These are phyloP conservation scores for Nasturtium officinale DNA, from an alignment of 345 rosid genomes.

Conservation along the genomic window DNA sequence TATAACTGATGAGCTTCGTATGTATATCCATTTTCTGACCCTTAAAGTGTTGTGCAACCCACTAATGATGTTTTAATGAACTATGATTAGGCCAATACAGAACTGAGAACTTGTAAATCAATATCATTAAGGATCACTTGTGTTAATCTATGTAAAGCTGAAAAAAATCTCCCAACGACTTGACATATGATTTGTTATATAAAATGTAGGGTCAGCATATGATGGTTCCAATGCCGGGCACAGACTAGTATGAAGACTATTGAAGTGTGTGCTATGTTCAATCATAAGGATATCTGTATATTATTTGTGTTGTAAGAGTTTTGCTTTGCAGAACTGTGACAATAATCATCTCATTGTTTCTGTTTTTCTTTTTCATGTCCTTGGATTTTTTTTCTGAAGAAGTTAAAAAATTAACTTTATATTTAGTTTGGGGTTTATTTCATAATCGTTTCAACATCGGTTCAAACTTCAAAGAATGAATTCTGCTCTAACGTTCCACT, in stretches of 20 bases:
- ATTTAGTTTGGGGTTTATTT: constrained; percentile 21
- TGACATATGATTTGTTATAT: neutral
- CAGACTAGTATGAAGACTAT: constrained; percentile 46
- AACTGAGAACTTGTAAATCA: neutral
- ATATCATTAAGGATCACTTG: neutral
- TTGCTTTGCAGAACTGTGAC: constrained; percentile 29
- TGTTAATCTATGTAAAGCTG: neutral
- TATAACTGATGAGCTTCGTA: neutral
- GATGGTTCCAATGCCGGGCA: constrained; percentile 68
- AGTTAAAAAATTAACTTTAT: constrained; percentile 2
- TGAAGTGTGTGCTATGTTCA: constrained; percentile 6
- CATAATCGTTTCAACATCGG: neutral
- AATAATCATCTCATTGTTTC: constrained; percentile 18
- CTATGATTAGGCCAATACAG: constrained; percentile 3
- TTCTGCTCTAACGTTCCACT: neutral
- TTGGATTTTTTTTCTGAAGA: constrained; percentile 29
- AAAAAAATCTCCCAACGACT: neutral
- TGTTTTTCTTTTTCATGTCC: neutral
- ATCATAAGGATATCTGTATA: constrained; percentile 15
- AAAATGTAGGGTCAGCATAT: constrained; percentile 61
- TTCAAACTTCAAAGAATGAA: neutral
- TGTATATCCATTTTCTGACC: neutral
- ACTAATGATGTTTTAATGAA: neutral
- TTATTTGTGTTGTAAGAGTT: constrained; percentile 30
- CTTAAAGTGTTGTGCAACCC: neutral